Conservation (phyloP, 2,329 filamentous ascomycete species). For the Rutstroemia sydowiana region DNA sequence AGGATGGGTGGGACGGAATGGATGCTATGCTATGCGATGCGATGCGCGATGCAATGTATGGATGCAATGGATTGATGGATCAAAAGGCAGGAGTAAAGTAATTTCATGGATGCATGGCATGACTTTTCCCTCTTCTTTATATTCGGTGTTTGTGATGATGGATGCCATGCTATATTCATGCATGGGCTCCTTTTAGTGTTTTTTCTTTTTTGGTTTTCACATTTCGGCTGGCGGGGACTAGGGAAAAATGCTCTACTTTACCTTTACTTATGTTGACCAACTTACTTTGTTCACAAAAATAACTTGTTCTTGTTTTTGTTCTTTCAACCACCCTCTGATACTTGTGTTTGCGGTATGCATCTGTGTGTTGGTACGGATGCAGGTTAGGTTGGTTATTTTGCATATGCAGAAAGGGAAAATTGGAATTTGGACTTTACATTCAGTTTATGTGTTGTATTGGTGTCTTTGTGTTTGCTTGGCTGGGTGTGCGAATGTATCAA, state of each 20-base stretch:
- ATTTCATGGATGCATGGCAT: not conserved
- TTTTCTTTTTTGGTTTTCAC: not conserved
- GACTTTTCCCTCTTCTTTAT: not conserved
- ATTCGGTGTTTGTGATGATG: not conserved
- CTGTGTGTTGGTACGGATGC: not conserved
- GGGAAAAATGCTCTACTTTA: too few species aligned
- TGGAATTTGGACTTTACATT: too few species aligned
- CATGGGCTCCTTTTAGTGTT: not conserved
- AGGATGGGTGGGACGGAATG: not conserved
- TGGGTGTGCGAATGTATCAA: too few species aligned
- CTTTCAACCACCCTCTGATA: not conserved
- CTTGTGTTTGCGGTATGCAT: not conserved
- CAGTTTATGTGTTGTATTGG: too few species aligned
- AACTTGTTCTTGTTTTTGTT: not conserved
- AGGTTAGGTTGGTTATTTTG: not conserved
- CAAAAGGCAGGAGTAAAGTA: too few species aligned
- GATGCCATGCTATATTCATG: too few species aligned
- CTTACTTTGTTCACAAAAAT: not conserved
- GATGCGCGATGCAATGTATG: too few species aligned
- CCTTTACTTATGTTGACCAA: too few species aligned
- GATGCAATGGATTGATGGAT: not conserved
- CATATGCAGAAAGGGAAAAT: too few species aligned
- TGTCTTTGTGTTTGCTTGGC: too few species aligned
- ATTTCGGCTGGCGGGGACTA: not conserved
- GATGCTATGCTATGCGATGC: too few species aligned